Evolutionary conservation across 345 rosid genomes (phyloP).

Genomic region (Anastatica hierochuntica): DNA sequence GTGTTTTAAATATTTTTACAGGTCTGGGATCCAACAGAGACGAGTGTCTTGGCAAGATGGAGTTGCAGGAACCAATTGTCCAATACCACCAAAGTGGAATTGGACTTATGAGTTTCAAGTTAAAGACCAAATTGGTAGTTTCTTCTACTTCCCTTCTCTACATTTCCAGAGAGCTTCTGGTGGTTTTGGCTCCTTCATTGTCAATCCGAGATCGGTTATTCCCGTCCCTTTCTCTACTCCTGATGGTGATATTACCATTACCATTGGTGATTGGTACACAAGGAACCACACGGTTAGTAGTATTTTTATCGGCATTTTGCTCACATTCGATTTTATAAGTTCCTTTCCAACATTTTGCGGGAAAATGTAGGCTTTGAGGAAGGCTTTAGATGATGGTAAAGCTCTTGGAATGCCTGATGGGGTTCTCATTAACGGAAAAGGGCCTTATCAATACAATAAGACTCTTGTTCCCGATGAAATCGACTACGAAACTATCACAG

Average conservation of each 20-base stretch:
- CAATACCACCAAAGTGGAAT: conserved; percentile 98
- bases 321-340: not conserved
- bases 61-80: conserved; percentile 86
- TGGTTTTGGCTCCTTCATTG: conserved; percentile 77
- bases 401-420: conserved; percentile 96
- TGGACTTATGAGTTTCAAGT: conserved; percentile 99
- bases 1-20: conserved; percentile 10
- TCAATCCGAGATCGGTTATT: conserved; percentile 68
- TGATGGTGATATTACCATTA: conserved; percentile 61
- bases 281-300: conserved; percentile 87
- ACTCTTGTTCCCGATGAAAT: conserved; percentile 80
- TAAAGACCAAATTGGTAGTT: conserved; percentile 96
- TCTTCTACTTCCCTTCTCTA: conserved; percentile 97
- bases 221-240: conserved; percentile 82
- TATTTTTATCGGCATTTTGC: not conserved
- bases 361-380: conserved; percentile 69
- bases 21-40: conserved; percentile 92
- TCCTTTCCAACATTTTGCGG: not conserved
- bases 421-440: conserved; percentile 94
- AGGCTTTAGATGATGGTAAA: conserved; percentile 79
- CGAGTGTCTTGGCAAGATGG: conserved; percentile 99
- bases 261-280: conserved; percentile 94
- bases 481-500: conserved; percentile 63
- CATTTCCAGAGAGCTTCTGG: conserved; percentile 92
- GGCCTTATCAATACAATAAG: conserved; percentile 77